Percentiles rank a stretch among this genome's conserved stretches.
Evolutionary conservation across 257 asterid species (phyloP).

Genomic region (Nicotiana attenuata): DNA sequence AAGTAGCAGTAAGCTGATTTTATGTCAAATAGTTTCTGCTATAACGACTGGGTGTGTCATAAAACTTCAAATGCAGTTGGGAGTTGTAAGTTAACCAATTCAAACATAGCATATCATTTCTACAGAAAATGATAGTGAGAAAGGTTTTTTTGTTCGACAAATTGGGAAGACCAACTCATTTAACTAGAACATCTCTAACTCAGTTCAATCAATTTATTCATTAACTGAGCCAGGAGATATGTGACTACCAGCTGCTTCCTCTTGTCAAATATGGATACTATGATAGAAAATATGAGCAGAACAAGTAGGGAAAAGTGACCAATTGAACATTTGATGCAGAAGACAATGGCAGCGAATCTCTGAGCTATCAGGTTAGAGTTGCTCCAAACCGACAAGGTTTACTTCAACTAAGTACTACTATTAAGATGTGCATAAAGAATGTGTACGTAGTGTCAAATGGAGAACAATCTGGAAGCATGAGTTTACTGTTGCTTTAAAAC

Average conservation of each 20-base stretch:
- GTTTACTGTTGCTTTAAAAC: background rate
- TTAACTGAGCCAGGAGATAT: background rate
- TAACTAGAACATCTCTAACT: conserved; percentile 1
- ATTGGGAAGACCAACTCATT: background rate
- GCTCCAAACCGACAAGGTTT: background rate
- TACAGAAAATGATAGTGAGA: background rate
- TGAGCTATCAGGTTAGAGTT: background rate
- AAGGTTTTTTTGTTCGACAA: background rate
- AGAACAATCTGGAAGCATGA: background rate
- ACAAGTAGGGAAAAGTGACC: background rate
- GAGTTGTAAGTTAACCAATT: background rate
- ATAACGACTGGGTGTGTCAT: background rate
- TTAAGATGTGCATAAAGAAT: background rate
- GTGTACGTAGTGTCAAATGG: background rate
- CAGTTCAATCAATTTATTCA: background rate
- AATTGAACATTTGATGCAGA: background rate
- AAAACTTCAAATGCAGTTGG: background rate
- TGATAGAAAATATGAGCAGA: background rate
- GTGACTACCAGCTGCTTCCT: background rate
- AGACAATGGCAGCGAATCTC: background rate
- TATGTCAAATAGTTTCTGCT: background rate
- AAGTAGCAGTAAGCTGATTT: conserved; percentile 3
- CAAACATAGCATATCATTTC: background rate
- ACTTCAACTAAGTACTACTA: background rate
- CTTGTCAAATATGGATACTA: background rate